These are phyloP conservation scores for Mucor saturninus DNA, from an alignment of 371 early-diverging fungal species.

Conservation along the genomic window DNA sequence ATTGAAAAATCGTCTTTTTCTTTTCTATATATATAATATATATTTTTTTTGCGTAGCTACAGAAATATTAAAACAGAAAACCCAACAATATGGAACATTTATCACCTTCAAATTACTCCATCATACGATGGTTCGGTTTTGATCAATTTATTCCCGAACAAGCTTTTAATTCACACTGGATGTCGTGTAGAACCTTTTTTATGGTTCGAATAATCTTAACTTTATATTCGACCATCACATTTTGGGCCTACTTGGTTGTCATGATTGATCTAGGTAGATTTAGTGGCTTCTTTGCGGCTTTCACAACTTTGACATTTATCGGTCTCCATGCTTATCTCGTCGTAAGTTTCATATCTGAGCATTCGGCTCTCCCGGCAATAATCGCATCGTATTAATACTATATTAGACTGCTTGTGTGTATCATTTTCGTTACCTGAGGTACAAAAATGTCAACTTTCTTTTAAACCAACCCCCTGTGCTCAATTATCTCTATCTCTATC, in stretches of 20 bases:
- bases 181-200: slow-evolving; percentile 49
- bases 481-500: slow-evolving; percentile 49
- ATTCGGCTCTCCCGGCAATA: not conserved
- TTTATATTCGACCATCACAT: slow-evolving; percentile 46
- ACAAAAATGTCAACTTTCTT: slow-evolving; percentile 32
- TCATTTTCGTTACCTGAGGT: slow-evolving; percentile 38
- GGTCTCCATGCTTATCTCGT: slow-evolving; percentile 58
- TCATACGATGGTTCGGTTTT: slow-evolving; percentile 50
- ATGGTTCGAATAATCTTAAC: slow-evolving; percentile 42
- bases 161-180: slow-evolving; percentile 59
- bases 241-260: slow-evolving; percentile 48
- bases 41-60: too few relatives aligned
- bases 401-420: slow-evolving; percentile 30
- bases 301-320: slow-evolving; percentile 59
- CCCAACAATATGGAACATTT: not conserved
- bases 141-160: slow-evolving; percentile 59
- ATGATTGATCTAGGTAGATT: not conserved
- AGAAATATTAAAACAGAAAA: too few relatives aligned
- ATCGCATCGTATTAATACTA: not conserved
- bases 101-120: slow-evolving; percentile 27
- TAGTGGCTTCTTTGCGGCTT: slow-evolving; percentile 43
- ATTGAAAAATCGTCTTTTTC: too few relatives aligned
- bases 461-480: slow-evolving; percentile 39
- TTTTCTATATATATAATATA: too few relatives aligned
- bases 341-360: slow-evolving; percentile 32